Percentiles rank a stretch among this genome's conserved stretches.
Evolutionary conservation across 176 grass and related monocot species (phyloP).

Genomic region (Raddia distichophylla): DNA sequence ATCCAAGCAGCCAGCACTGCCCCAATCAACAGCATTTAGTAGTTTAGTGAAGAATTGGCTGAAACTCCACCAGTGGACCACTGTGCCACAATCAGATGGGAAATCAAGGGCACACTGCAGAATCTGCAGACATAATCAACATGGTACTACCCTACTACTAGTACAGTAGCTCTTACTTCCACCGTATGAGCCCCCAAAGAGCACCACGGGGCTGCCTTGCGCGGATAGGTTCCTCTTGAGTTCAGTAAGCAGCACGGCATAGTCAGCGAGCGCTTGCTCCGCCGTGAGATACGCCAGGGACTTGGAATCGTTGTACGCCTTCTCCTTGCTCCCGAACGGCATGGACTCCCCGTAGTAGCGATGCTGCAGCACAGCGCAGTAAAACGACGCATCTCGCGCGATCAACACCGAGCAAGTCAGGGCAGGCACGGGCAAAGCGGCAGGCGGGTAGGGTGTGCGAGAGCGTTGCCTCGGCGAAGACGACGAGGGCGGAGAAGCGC

Average conservation of each 20-base stretch:
- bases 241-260: constrained; percentile 68
- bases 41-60: background rate
- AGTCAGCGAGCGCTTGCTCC: constrained; percentile 91
- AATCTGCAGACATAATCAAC: background rate
- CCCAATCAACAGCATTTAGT: background rate
- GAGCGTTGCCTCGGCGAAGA: constrained; percentile 78
- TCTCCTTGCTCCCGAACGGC: constrained; percentile 83
- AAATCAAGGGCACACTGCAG: background rate
- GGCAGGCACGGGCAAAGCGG: background rate
- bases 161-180: constrained; percentile 66
- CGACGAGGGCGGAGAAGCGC: constrained; percentile 83
- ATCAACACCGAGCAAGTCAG: background rate
- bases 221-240: constrained; percentile 82
- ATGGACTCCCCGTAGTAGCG: constrained; percentile 97
- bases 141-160: background rate
- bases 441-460: background rate
- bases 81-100: background rate
- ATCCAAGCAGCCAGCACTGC: constrained; percentile 98
- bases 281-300: constrained; percentile 83
- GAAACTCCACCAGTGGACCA: background rate
- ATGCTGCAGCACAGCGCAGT: constrained; percentile 50
- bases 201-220: constrained; percentile 79
- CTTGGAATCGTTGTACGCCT: constrained; percentile 69
- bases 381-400: background rate
- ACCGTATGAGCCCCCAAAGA: constrained; percentile 92